These are phyloP conservation scores for Pseudocercospora macadamiae DNA, from an alignment of 2,329 filamentous ascomycete genomes.

Conservation along the genomic window DNA sequence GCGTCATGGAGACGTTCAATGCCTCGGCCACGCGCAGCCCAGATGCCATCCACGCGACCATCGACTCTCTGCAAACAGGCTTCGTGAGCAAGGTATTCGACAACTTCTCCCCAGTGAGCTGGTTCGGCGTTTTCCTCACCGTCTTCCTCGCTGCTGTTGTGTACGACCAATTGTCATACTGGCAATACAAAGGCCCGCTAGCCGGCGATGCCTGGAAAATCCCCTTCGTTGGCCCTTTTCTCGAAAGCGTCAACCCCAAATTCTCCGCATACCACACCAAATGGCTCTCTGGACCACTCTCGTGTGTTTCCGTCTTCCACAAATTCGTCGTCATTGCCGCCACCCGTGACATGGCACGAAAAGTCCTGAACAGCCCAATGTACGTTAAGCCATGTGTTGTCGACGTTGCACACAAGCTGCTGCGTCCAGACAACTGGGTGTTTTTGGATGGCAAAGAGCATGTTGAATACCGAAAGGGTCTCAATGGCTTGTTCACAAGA, in stretches of 20 bases:
- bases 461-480: slow-evolving; percentile 94
- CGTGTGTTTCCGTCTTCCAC: slow-evolving; percentile 98
- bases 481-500: slow-evolving; percentile 93
- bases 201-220: slow-evolving; percentile 52
- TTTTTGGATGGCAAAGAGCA: slow-evolving; percentile 95
- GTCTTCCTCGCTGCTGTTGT: slow-evolving; percentile 71
- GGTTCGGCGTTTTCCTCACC: slow-evolving; percentile 70
- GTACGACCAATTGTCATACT: slow-evolving; percentile 75
- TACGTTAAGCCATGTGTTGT: slow-evolving; percentile 97
- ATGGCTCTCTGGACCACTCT: slow-evolving; percentile 88
- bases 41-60: slow-evolving; percentile 58
- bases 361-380: slow-evolving; percentile 90
- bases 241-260: slow-evolving; percentile 87
- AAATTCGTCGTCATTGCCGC: slow-evolving; percentile 99
- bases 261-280: slow-evolving; percentile 90
- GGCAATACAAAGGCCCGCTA: slow-evolving; percentile 51
- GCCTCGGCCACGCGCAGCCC: slow-evolving; percentile 33
- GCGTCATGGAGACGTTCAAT: slow-evolving; percentile 39
- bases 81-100: slow-evolving; percentile 60
- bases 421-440: slow-evolving; percentile 92
- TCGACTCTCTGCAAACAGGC: slow-evolving; percentile 60
- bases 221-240: slow-evolving; percentile 79
- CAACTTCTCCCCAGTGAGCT: slow-evolving; percentile 52
- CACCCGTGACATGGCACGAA: slow-evolving; percentile 90
- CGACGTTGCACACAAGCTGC: slow-evolving; percentile 88